A percentile compares a stretch with the other conserved stretches of the same genome.
These are phyloP conservation scores for Xylariaceae sp. DNA, from an alignment of 2,329 filamentous ascomycete species.

Conservation along the genomic window DNA sequence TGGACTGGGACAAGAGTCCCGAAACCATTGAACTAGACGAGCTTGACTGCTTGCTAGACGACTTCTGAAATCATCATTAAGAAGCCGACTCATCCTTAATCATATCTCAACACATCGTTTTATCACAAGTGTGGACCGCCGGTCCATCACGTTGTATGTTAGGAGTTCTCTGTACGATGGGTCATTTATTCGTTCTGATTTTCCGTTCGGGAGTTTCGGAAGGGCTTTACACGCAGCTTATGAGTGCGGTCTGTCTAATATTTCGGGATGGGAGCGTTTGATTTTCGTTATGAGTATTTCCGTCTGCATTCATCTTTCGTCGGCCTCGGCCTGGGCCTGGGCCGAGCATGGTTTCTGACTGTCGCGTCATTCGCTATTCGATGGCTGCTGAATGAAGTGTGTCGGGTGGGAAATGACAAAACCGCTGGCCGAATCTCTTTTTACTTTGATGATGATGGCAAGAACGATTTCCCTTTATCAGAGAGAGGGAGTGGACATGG, in stretches of 20 bases:
- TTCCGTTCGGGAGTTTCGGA: slow-evolving; percentile 15
- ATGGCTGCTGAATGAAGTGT: too few species aligned
- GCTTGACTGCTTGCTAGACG: slow-evolving; percentile 79
- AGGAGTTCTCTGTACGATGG: slow-evolving; percentile 21
- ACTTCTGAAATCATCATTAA: slow-evolving; percentile 47
- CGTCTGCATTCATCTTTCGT: slow-evolving; percentile 2
- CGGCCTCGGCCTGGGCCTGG: neutral
- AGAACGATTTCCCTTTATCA: too few species aligned
- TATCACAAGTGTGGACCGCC: slow-evolving; percentile 1
- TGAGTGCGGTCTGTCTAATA: slow-evolving; percentile 13
- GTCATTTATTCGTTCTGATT: slow-evolving; percentile 5
- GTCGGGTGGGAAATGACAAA: too few species aligned
- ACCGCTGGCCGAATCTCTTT: too few species aligned
- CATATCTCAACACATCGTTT: slow-evolving; percentile 1
- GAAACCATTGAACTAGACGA: slow-evolving; percentile 91
- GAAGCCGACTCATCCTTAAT: neutral
- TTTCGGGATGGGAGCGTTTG: slow-evolving; percentile 14
- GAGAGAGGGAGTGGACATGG: too few species aligned
- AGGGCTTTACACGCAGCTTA: slow-evolving; percentile 13
- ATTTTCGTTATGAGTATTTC: slow-evolving; percentile 3
- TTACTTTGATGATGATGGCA: too few species aligned
- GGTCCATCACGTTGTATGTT: slow-evolving; percentile 9
- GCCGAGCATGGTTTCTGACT: slow-evolving; percentile 12
- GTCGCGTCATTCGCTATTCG: neutral
- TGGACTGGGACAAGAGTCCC: slow-evolving; percentile 65